phyloP scores from a whole-genome alignment of 441 rosid genomes.

The Adansonia grandidieri region DNA sequence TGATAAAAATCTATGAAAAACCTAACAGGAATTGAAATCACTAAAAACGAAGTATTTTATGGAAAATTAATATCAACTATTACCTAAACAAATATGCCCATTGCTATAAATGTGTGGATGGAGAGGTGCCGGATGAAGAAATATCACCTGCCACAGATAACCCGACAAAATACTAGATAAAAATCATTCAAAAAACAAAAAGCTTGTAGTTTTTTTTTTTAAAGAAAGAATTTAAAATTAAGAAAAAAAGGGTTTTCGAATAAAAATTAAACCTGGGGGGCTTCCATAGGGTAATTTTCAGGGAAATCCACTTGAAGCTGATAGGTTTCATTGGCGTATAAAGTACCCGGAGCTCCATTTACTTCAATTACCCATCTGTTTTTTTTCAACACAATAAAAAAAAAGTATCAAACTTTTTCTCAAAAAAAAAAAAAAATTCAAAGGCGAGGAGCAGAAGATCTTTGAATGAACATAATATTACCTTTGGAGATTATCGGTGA shows the following conservation, averaged over 20 bases:
- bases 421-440: neutral
- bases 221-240: neutral
- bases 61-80: slow-evolving; percentile 13
- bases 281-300: slow-evolving; percentile 99
- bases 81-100: slow-evolving; percentile 98
- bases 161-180: neutral
- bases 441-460: neutral
- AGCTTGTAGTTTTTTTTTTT: neutral
- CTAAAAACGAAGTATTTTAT: neutral
- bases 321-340: slow-evolving; percentile 86
- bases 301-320: slow-evolving; percentile 98
- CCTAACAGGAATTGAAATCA: neutral
- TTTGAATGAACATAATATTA: neutral
- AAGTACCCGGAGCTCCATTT: slow-evolving; percentile 90
- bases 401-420: neutral
- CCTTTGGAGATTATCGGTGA: slow-evolving; percentile 24
- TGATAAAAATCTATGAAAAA: neutral
- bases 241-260: neutral
- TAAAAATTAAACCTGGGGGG: slow-evolving; percentile 76
- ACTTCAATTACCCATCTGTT: slow-evolving; percentile 90
- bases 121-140: slow-evolving; percentile 90
- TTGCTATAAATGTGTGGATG: slow-evolving; percentile 98
- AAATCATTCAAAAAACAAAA: neutral
- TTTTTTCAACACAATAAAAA: neutral
- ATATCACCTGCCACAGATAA: slow-evolving; percentile 64